Percentiles rank a stretch among this genome's conserved stretches.
Conservation (phyloP, 257 asterid species). For the Solanum tarapatanum region DNA sequence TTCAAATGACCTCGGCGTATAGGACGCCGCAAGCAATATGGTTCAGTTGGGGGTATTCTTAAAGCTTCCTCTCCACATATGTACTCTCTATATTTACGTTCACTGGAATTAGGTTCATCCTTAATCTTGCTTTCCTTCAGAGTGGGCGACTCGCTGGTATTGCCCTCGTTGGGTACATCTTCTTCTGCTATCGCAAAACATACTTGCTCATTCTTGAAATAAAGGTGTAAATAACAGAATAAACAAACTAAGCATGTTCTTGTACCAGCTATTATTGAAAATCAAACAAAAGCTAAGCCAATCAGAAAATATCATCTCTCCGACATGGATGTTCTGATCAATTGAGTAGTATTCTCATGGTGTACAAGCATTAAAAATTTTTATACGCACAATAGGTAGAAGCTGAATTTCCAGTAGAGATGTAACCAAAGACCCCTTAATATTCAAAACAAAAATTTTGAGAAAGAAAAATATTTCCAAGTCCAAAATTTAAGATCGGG, state of each 20-base stretch:
- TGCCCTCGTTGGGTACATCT: slow-evolving; percentile 1
- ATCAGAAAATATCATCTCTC: neutral
- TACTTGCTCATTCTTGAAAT: neutral
- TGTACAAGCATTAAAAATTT: neutral
- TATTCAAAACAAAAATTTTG: neutral
- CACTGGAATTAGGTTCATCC: slow-evolving; percentile 37
- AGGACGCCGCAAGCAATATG: slow-evolving; percentile 88
- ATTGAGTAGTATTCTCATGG: neutral
- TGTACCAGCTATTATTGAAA: neutral
- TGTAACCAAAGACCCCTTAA: neutral
- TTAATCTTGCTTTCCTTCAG: slow-evolving; percentile 30
- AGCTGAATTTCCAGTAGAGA: neutral
- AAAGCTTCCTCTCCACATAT: slow-evolving; percentile 95
- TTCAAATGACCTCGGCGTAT: slow-evolving; percentile 96
- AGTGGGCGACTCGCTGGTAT: slow-evolving; percentile 24
- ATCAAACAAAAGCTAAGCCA: neutral
- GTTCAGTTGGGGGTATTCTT: slow-evolving; percentile 62
- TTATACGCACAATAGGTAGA: neutral
- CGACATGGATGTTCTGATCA: neutral
- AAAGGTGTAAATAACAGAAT: neutral
- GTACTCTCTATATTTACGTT: slow-evolving; percentile 52
- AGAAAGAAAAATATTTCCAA: neutral
- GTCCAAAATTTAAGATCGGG: neutral
- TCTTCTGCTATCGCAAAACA: slow-evolving; percentile 23
- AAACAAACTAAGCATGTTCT: neutral